Base-by-base conservation (phyloP, 1,139 yeast genomes). In the Saccharomyces hybrid region DNA sequence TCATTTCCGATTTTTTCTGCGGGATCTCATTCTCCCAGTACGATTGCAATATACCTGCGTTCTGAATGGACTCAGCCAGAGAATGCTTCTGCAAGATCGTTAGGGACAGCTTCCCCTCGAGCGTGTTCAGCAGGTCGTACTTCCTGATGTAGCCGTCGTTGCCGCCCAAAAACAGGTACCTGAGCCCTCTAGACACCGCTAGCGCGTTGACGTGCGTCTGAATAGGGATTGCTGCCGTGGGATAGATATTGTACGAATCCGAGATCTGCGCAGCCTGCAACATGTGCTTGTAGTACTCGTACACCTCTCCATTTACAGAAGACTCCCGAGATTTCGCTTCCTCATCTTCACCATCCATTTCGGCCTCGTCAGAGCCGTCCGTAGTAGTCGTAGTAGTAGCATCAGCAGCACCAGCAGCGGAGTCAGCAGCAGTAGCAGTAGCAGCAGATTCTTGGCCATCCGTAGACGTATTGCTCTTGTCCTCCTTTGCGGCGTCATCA, bases 21-120 rank as follows among this genome's bases (percentile, higher is more conserved):
- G 97, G 97, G 65, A 89, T 88, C 70, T 91, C 99, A 69, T 93
- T 95, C 66, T 91, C 98, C 97, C 98, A 93, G 71, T 89, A 93
- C 0, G 95, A 85, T 32, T 80, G 71, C 12, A 91, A 73, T 1
- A 88, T 86, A 3, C 98, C 99, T 0, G 93, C 93, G 63, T 83
- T 86, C 26, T 87, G 80, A 42, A 93, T 81, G 0, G 95, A 81
- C 68, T 93, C 99, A 16, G 89, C 90, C 56, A 89, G 75, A 51
- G 89, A 88, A 69, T 93, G 99, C 64, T 82, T 82, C 69, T 93
- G 99, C 1, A 96, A 91, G 64, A 90, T 88, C 0, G 99, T 93
- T 55, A 93, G 74, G 2, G 95, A 95, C 4, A 87, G 75, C 64
- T 87, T 88, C n/a, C 98, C 98, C 63, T 88, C 91, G 28, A 93